Conservation (phyloP, 768 basidiomycete species). For the Tulasnella sp. region DNA sequence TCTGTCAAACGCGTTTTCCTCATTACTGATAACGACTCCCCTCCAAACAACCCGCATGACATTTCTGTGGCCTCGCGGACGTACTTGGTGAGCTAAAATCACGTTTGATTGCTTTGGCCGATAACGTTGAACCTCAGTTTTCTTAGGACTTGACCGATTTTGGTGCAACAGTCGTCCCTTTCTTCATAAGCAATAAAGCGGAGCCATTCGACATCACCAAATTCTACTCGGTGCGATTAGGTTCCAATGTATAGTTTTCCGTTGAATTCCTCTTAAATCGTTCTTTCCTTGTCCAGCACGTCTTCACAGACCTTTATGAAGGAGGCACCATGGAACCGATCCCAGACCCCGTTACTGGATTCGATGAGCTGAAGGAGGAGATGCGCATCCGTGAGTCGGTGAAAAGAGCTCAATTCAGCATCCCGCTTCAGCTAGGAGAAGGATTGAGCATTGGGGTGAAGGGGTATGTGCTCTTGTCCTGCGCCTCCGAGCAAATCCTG, state of each 20-base stretch:
- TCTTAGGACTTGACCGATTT: slow-evolving; percentile 70
- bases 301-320: slow-evolving; percentile 49
- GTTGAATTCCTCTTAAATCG: slow-evolving; percentile 1
- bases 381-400: slow-evolving; percentile 76
- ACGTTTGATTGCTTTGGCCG: not conserved
- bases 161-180: slow-evolving; percentile 74
- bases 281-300: slow-evolving; percentile 38
- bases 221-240: slow-evolving; percentile 63
- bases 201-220: slow-evolving; percentile 62
- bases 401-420: slow-evolving; percentile 73
- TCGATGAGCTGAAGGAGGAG: slow-evolving; percentile 32
- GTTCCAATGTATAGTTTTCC: not conserved
- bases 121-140: not conserved
- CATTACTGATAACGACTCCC: slow-evolving; percentile 85
- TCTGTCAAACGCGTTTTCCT: slow-evolving; percentile 90
- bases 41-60: slow-evolving; percentile 33
- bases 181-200: slow-evolving; percentile 69
- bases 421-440: slow-evolving; percentile 72
- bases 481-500: not conserved
- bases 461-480: slow-evolving; percentile 45
- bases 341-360: slow-evolving; percentile 59
- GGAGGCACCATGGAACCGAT: slow-evolving; percentile 45
- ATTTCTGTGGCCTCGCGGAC: slow-evolving; percentile 23
- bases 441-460: slow-evolving; percentile 72
- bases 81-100: slow-evolving; percentile 40